Percentiles rank a stretch among this genome's conserved stretches.
Evolutionary conservation across 2,329 filamentous ascomycete species (phyloP).

Genomic region (Penicillium occitanis): DNA sequence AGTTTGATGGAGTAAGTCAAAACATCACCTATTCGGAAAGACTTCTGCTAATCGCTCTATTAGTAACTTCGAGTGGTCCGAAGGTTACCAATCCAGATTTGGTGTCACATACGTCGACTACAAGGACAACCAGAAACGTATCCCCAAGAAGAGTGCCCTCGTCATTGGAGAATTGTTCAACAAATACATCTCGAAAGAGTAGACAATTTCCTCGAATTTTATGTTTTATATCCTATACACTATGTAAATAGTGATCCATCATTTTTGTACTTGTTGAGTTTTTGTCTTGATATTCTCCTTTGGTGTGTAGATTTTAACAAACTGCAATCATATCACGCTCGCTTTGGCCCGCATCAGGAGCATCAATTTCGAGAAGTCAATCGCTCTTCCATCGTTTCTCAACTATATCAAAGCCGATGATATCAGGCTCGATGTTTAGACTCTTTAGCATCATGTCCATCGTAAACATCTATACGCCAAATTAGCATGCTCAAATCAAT

Average conservation of each 20-base stretch:
- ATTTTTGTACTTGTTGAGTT: neutral
- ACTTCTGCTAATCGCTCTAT: neutral
- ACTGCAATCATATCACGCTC: neutral
- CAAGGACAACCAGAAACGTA: constrained; percentile 70
- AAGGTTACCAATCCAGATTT: constrained; percentile 83
- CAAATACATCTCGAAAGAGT: constrained; percentile 64
- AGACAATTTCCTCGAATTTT: constrained; percentile 20
- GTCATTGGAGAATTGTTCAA: constrained; percentile 70
- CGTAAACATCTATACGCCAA: constrained; percentile 56
- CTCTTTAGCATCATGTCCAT: constrained; percentile 69
- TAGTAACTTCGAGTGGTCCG: constrained; percentile 86
- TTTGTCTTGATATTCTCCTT: neutral
- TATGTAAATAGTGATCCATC: constrained; percentile 1
- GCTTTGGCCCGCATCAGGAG: neutral
- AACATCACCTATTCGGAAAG: neutral
- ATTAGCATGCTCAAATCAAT: neutral
- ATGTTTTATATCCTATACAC: neutral
- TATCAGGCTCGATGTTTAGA: constrained; percentile 60
- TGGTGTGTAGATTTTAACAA: neutral
- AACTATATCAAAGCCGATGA: constrained; percentile 63
- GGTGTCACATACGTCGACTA: constrained; percentile 85
- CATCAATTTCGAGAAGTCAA: neutral
- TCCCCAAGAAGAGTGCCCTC: constrained; percentile 80
- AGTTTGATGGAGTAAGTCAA: constrained; percentile 71
- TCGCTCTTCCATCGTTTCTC: constrained; percentile 57